Percentiles rank a stretch among this genome's conserved stretches.
Evolutionary conservation across 306 rosid genomes (phyloP).

Genomic region (Begonia loranthoides): DNA sequence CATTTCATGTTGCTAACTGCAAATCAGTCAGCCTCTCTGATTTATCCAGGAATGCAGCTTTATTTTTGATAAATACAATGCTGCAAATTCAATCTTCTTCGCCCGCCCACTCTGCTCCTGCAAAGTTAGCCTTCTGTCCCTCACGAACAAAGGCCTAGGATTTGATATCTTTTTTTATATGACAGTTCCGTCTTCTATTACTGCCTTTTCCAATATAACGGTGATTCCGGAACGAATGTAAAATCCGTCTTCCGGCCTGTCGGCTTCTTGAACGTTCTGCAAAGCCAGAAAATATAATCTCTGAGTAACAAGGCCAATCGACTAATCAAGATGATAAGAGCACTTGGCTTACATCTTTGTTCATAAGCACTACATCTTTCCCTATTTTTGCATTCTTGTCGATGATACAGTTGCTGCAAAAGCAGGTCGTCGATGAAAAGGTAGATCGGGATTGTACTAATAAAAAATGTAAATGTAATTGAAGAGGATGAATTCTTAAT

Average conservation of each 20-base stretch:
- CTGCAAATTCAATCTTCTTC: not conserved
- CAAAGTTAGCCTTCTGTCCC: too few relatives aligned
- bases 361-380: slow-evolving; percentile 53
- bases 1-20: too few relatives aligned
- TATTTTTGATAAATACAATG: not conserved
- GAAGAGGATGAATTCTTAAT: too few relatives aligned
- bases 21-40: too few relatives aligned
- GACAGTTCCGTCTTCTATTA: slow-evolving; percentile 49
- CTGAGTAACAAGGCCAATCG: not conserved
- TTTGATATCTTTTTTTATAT: slow-evolving; percentile 27
- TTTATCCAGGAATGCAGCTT: not conserved
- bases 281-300: slow-evolving; percentile 3
- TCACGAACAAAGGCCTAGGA: not conserved
- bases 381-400: slow-evolving; percentile 91
- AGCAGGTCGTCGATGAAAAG: not conserved
- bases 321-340: not conserved
- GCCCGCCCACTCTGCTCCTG: too few relatives aligned
- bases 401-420: slow-evolving; percentile 67
- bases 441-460: slow-evolving; percentile 8
- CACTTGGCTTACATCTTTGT: slow-evolving; percentile 53
- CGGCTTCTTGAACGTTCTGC: slow-evolving; percentile 78
- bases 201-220: slow-evolving; percentile 57
- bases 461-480: too few relatives aligned
- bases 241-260: slow-evolving; percentile 65
- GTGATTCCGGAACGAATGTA: slow-evolving; percentile 76